A percentile compares a stretch with the other conserved stretches of the same genome.
Conservation (phyloP, 306 rosid species). For the Dryas drummondii region DNA sequence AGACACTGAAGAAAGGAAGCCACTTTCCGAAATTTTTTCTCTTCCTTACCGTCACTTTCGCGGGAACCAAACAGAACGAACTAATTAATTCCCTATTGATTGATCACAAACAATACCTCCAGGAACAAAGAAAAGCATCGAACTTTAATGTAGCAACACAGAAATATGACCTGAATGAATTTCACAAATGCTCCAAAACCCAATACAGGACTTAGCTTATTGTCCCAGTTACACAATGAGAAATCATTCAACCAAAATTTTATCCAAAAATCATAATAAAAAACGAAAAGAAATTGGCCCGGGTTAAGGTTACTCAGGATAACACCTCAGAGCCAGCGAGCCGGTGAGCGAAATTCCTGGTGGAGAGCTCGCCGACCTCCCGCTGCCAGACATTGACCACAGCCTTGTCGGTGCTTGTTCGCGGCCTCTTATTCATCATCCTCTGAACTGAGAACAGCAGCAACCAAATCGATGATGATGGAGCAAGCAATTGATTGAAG, state of each 20-base stretch:
- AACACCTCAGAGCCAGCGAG: slow-evolving; percentile 74
- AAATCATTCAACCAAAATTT: neutral
- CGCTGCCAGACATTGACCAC: slow-evolving; percentile 66
- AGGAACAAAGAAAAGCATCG: neutral
- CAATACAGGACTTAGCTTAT: slow-evolving; percentile 8
- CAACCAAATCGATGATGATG: neutral
- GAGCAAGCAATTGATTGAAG: neutral
- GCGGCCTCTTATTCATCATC: slow-evolving; percentile 58
- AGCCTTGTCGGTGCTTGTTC: slow-evolving; percentile 41
- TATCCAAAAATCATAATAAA: neutral
- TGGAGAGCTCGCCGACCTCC: slow-evolving; percentile 69
- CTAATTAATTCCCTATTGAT: too few species aligned
- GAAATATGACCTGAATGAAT: neutral
- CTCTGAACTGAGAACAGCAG: neutral
- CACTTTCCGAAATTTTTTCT: too few species aligned
- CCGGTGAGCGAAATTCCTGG: slow-evolving; percentile 58
- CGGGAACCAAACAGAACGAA: too few species aligned
- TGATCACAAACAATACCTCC: too few species aligned
- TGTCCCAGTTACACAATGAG: neutral
- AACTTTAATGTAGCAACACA: neutral
- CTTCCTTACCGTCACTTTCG: too few species aligned
- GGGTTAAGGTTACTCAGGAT: neutral
- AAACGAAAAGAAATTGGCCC: neutral
- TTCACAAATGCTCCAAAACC: neutral
- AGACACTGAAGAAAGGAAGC: too few species aligned